Evolutionary conservation across 176 grass and related monocot genomes (phyloP), one percentile per base, ranked within the genome.

Genomic region (Bolboschoenus planiculmis): DNA sequence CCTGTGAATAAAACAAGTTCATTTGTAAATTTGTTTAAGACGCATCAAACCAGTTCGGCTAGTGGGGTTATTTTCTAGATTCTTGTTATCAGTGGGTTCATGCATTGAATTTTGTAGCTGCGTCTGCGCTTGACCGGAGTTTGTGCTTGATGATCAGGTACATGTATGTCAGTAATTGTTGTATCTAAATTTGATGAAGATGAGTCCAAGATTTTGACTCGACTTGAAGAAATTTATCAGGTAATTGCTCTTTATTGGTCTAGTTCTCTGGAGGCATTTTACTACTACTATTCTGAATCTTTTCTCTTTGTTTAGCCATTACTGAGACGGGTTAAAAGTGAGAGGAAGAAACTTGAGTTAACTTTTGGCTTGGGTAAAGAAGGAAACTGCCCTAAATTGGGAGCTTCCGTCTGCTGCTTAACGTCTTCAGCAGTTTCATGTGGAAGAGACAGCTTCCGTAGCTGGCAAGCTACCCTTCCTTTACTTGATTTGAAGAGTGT

Each of bases 401-500:
- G 84, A 84, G 67, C 56, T 48, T 85, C 88, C 31, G 40, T n/a
- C 31, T 97, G 92, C 85, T 97, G 95, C 60, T 84, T 89, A 63
- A 58, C 88, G 62, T 92, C 90, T 78, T 85, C 87, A 8, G 78
- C 85, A 42, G 78, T 81, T 81, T 80, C 94, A 60, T 75, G 62
- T 55, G 87, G 81, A 65, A 84, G 68, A 47, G 48, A 78, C 29
- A 84, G 85, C 74, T 91, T 97, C 74, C 72, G 58, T 10, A 82
- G 84, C 84, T 97, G 92, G 95, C 64, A 88, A 78, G 77, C 79
- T 4, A 86, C 87, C 80, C 83, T 97, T 87, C 87, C 90, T 84
- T 89, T 97, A 78, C 89, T 94, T 78, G 91, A 97, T 82, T 80
- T 97, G 66, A 97, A 89, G 87, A 94, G 92, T 77, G 85, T 91